Evolutionary conservation across 768 basidiomycete genomes (phyloP).

Genomic region (Boletus speciosus): DNA sequence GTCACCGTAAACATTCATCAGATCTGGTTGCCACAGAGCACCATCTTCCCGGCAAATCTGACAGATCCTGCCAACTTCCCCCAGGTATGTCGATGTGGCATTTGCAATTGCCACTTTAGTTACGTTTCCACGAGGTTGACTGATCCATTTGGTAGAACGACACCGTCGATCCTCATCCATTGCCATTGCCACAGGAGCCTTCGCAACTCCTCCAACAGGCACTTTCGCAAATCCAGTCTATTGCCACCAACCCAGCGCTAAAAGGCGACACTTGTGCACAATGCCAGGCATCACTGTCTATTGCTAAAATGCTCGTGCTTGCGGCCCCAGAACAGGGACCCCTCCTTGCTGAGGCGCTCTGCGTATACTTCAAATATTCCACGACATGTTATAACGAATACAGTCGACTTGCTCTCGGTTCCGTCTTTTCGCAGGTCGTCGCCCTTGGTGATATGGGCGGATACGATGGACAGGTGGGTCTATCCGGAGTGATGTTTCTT

Average conservation of each 20-base stretch:
- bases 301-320: constrained; percentile 42
- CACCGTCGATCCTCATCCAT: constrained; percentile 42
- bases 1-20: not conserved
- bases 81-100: constrained; percentile 23
- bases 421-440: constrained; percentile 46
- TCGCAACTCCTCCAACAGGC: constrained; percentile 38
- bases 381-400: constrained; percentile 34
- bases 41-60: constrained; percentile 52
- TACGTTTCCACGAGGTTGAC: not conserved
- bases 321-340: constrained; percentile 43
- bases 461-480: constrained; percentile 46
- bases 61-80: constrained; percentile 64
- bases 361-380: constrained; percentile 41
- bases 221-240: constrained; percentile 37
- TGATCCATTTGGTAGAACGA: constrained; percentile 32
- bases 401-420: constrained; percentile 36
- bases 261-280: constrained; percentile 35
- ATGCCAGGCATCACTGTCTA: constrained; percentile 39
- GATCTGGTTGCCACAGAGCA: constrained; percentile 36
- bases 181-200: constrained; percentile 37
- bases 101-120: not conserved
- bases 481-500: not conserved
- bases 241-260: constrained; percentile 37
- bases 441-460: constrained; percentile 46
- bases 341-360: constrained; percentile 37